A percentile compares a stretch with the other conserved stretches of the same genome.
Evolutionary conservation across 2,329 filamentous ascomycete genomes (phyloP).

Genomic region (Colletotrichum zoysiae): DNA sequence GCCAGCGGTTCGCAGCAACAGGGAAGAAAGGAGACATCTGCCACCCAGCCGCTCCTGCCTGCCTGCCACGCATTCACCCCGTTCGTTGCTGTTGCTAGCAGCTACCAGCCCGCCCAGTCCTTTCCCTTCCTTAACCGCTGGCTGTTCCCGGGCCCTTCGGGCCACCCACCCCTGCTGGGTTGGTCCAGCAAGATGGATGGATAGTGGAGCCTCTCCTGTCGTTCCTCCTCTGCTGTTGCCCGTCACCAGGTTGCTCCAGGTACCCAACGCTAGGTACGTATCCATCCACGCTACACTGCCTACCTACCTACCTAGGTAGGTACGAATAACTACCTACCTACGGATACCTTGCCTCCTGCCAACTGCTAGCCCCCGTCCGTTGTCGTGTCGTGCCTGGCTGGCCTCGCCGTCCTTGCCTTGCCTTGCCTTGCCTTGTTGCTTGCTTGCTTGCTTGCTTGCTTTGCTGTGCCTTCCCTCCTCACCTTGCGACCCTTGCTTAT

Average conservation of each 20-base stretch:
- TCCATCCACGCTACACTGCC: not conserved
- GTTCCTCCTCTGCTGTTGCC: not conserved
- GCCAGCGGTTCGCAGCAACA: conserved; percentile 21
- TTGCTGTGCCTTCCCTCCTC: conserved; percentile 30
- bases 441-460: conserved; percentile 23
- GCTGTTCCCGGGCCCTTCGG: conserved; percentile 27
- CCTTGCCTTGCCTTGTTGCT: not conserved
- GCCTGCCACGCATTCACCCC: conserved; percentile 11
- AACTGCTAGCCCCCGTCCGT: conserved; percentile 18
- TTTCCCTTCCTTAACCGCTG: conserved; percentile 24
- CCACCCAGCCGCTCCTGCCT: not conserved
- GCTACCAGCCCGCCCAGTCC: too few relatives aligned
- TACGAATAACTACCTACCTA: too few relatives aligned
- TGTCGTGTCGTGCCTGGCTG: conserved; percentile 26
- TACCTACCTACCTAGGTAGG: too few relatives aligned
- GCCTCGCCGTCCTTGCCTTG: conserved; percentile 23
- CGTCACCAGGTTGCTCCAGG: conserved; percentile 19
- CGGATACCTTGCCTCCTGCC: not conserved
- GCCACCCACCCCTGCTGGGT: conserved; percentile 10
- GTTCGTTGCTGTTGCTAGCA: not conserved
- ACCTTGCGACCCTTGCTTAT: conserved; percentile 37
- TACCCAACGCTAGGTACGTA: conserved; percentile 15
- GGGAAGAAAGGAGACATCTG: not conserved
- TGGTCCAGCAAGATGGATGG: conserved; percentile 24
- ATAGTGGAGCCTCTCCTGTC: conserved; percentile 4